These are phyloP conservation scores for Pichia deserticola DNA, from an alignment of 805 yeast species.

Conservation along the genomic window DNA sequence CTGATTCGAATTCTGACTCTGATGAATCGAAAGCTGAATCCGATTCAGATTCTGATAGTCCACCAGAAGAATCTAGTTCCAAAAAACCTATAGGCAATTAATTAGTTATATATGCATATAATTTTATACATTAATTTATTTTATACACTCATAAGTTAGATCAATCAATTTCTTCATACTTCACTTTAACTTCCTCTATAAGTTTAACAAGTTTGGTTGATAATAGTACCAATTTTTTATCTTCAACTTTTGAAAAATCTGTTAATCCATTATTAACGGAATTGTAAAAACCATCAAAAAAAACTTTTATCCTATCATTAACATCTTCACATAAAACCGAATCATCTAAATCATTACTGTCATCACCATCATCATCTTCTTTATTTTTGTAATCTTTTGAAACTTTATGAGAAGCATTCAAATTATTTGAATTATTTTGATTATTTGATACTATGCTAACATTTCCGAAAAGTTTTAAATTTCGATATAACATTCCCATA, in stretches of 20 bases:
- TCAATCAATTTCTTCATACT: conserved; percentile 11
- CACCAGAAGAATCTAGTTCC: conserved; percentile 23
- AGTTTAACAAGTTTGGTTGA: conserved; percentile 13
- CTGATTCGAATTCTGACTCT: conserved; percentile 4
- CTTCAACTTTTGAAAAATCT: conserved; percentile 49
- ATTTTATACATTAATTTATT: too few relatives aligned
- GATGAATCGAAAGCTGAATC: conserved; percentile 6
- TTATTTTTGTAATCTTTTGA: not conserved
- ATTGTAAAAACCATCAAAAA: conserved; percentile 44
- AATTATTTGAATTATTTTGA: too few relatives aligned
- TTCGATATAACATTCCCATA: conserved; percentile 33
- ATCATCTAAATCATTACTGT: conserved; percentile 9
- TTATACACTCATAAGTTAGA: too few relatives aligned
- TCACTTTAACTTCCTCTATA: conserved; percentile 13
- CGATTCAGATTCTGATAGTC: conserved; percentile 10
- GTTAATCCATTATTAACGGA: conserved; percentile 45
- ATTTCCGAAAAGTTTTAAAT: conserved; percentile 48
- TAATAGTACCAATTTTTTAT: conserved; percentile 15
- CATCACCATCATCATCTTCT: not conserved
- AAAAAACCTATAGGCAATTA: not conserved
- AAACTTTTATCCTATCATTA: conserved; percentile 44
- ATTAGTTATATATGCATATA: not conserved
- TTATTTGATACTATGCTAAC: conserved; percentile 5
- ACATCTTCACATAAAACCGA: conserved; percentile 46
- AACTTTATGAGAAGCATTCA: too few relatives aligned